Percentiles rank a stretch among this genome's conserved stretches.
Conservation (phyloP, 345 rosid species). For the Durio zibethinus region DNA sequence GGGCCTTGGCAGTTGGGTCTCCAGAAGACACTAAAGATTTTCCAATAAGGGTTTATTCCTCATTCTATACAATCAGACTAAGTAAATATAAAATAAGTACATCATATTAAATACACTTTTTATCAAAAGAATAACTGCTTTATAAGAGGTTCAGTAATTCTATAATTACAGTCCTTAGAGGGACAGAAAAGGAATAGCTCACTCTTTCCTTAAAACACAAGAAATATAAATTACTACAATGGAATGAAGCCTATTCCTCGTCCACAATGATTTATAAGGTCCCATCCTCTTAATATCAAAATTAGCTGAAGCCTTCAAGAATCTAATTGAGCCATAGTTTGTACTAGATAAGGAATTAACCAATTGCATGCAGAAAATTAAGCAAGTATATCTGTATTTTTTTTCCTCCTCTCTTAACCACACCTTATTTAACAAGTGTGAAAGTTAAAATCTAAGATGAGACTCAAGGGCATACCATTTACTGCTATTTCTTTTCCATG, state of each 20-base stretch:
- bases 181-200: neutral
- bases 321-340: neutral
- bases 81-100: neutral
- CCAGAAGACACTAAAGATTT: constrained; percentile 52
- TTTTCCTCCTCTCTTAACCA: neutral
- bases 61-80: constrained; percentile 35
- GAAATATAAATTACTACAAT: neutral
- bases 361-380: neutral
- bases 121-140: neutral
- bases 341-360: neutral
- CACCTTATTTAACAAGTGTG: neutral
- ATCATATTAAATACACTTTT: neutral
- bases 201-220: neutral
- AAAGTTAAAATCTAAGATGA: neutral
- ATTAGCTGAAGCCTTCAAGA: constrained; percentile 5
- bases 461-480: constrained; percentile 40
- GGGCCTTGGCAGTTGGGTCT: constrained; percentile 46
- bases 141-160: neutral
- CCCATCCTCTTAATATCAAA: neutral
- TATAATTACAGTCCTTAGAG: neutral
- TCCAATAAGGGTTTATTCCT: constrained; percentile 46
- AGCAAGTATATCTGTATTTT: neutral
- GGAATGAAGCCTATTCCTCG: neutral
- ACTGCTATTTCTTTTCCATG: constrained; percentile 58
- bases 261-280: neutral